These are phyloP conservation scores for Diplodia mutila DNA, from an alignment of 2,329 filamentous ascomycete species.

Conservation along the genomic window DNA sequence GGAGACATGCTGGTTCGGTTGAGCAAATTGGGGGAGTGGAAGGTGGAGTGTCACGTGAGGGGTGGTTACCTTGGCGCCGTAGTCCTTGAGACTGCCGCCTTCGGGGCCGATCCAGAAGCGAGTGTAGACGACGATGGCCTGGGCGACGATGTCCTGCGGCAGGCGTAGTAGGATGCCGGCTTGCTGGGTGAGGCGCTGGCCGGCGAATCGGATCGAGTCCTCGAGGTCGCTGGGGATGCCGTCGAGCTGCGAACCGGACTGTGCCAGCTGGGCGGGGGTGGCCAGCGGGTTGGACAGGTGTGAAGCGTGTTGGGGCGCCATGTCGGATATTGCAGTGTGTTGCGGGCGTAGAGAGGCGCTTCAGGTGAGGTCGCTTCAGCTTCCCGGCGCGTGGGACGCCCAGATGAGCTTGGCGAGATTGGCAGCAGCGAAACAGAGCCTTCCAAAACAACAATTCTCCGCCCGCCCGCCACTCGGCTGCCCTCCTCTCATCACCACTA, in stretches of 20 bases:
- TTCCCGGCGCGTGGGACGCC: not conserved
- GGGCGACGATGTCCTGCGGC: conserved; percentile 82
- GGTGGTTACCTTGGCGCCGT: conserved; percentile 61
- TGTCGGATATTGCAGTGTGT: conserved; percentile 13
- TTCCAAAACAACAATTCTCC: not conserved
- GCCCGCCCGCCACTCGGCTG: not conserved
- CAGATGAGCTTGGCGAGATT: conserved; percentile 14
- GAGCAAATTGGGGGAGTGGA: conserved; percentile 23
- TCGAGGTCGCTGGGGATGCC: conserved; percentile 69
- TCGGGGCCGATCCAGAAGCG: conserved; percentile 74
- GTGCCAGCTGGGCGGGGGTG: conserved; percentile 70
- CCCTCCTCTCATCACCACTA: conserved; percentile 2
- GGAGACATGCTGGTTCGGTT: conserved; percentile 69
- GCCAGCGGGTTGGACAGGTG: conserved; percentile 67
- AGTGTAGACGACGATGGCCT: conserved; percentile 79
- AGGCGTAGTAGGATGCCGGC: conserved; percentile 81
- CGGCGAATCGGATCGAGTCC: conserved; percentile 71
- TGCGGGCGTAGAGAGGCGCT: not conserved
- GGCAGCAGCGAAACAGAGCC: not conserved
- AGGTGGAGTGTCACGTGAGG: conserved; percentile 13
- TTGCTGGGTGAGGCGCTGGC: conserved; percentile 74
- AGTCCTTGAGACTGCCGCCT: conserved; percentile 52
- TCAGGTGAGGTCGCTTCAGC: conserved; percentile 7
- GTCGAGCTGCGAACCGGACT: conserved; percentile 58
- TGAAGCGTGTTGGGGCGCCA: conserved; percentile 21